A percentile compares a stretch with the other conserved stretches of the same genome.
phyloP scores from a whole-genome alignment of 2,329 filamentous ascomycete species.

The Cladophialophora immunda region DNA sequence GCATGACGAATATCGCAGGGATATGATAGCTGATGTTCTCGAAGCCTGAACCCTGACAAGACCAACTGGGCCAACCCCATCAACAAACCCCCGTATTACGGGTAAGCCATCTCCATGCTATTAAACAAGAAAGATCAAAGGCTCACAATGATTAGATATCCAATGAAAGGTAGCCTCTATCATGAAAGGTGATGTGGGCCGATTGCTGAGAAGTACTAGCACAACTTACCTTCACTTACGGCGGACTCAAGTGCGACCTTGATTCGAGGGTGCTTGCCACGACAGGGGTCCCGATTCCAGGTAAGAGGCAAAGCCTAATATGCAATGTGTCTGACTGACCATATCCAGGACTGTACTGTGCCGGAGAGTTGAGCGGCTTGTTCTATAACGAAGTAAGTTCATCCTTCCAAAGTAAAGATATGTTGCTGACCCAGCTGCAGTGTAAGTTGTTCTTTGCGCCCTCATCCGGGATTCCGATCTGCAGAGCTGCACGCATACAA shows the following conservation, averaged over 20 bases:
- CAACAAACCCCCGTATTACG: conserved; percentile 49
- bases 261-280: conserved; percentile 51
- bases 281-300: conserved; percentile 50
- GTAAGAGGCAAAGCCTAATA: conserved; percentile 9
- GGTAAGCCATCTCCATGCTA: conserved; percentile 30
- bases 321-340: conserved; percentile 7
- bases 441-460: conserved; percentile 18
- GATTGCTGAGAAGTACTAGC: conserved; percentile 20
- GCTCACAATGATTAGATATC: conserved; percentile 35
- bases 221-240: conserved; percentile 48
- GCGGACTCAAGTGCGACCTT: conserved; percentile 48
- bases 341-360: conserved; percentile 39
- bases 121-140: background rate
- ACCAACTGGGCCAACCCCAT: conserved; percentile 55
- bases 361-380: conserved; percentile 36
- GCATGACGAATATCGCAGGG: background rate
- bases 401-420: background rate
- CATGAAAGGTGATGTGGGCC: no score
- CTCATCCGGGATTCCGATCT: background rate
- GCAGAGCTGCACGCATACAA: background rate
- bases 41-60: conserved; percentile 45
- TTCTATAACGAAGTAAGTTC: conserved; percentile 35
- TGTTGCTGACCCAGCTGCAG: conserved; percentile 6
- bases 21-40: background rate
- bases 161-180: conserved; percentile 33